Evolutionary conservation across 495 filamentous ascomycete genomes (phyloP).

Genomic region (Chaetomidium leptoderma): DNA sequence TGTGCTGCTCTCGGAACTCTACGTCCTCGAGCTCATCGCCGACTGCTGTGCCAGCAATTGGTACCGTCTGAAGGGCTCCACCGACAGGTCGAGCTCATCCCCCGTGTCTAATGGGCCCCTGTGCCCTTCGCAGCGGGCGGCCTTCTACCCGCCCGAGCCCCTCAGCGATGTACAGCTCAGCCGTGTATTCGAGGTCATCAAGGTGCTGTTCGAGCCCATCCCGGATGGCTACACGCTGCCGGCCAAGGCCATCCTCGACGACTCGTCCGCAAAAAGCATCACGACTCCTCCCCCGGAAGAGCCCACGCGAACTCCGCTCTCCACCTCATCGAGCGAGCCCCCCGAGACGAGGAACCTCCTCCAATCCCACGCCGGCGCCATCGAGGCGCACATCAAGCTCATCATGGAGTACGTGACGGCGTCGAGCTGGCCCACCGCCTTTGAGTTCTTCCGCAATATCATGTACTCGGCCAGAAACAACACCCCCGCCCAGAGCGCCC

Average conservation of each 20-base stretch:
- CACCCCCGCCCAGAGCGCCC: slow-evolving; percentile 35
- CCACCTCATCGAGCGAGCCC: slow-evolving; percentile 41
- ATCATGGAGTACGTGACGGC: slow-evolving; percentile 58
- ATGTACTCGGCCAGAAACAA: slow-evolving; percentile 47
- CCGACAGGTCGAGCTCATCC: slow-evolving; percentile 13
- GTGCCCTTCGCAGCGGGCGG: slow-evolving; percentile 23
- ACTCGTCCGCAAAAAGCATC: slow-evolving; percentile 33
- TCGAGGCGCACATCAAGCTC: slow-evolving; percentile 46
- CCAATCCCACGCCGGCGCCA: slow-evolving; percentile 32
- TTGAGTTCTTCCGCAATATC: slow-evolving; percentile 50
- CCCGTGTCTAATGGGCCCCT: slow-evolving; percentile 18
- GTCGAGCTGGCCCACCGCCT: slow-evolving; percentile 53
- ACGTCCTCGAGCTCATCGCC: slow-evolving; percentile 56
- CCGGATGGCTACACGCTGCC: slow-evolving; percentile 46
- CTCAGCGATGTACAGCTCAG: slow-evolving; percentile 37
- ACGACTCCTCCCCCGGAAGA: slow-evolving; percentile 33
- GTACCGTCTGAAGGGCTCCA: slow-evolving; percentile 34
- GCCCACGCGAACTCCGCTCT: slow-evolving; percentile 32
- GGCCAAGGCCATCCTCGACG: slow-evolving; percentile 44
- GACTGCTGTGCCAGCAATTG: slow-evolving; percentile 60
- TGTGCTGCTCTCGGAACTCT: slow-evolving; percentile 56
- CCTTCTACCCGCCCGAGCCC: slow-evolving; percentile 30
- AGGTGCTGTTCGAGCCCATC: slow-evolving; percentile 44
- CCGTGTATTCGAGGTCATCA: slow-evolving; percentile 43
- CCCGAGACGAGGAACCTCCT: slow-evolving; percentile 34